Base-by-base conservation (phyloP, 2,329 filamentous ascomycete species). In the Ophiobolus disseminans region DNA sequence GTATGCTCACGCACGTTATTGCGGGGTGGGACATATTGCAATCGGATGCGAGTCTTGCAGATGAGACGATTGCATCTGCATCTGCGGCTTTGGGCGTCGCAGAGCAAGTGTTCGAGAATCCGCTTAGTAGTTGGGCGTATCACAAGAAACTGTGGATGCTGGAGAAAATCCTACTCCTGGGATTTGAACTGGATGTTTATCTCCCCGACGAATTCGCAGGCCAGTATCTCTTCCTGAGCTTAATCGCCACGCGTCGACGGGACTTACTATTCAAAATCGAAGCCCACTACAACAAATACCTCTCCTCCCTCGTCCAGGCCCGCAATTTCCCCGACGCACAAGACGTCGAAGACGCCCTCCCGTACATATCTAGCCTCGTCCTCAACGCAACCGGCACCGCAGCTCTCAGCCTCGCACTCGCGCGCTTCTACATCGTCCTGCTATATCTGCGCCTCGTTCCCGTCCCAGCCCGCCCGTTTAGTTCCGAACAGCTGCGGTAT, bases 151-250 rank as follows among this genome's bases (percentile, higher is more conserved):
- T 97, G n/a, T 84, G 83, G 22, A 85, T 93, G 64, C 90, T 97
- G 81, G 88, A 93, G 68, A 88, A 86, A 79, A 87, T 95, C 36
- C 81, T 97, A 13, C 89, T 97, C 66, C 84, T 97, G 23, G 94
- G 95, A 10, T 97, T 99, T 70, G 94, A 99, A 73, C 86, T 97
- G 10, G 87, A 93, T 34, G 84, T 96, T 8, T 97, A 97, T 72
- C 86, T 93, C 43, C 81, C 86, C 0, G 88, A 96, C 69, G 94
- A 99, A 71, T 80, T 94, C 8, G 83, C 86, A 0, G 86, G 85
- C 19, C 96, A 97, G 89, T 97, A 97, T 72, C 94, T 89, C 86
- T 76, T 70, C 55, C 64, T 74, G 2, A 57, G 50, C 1, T 49
- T 57, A 31, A 63, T 74, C 19, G 50, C 63, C 0, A 56, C 55